Evolutionary conservation across 1,284 basidiomycete species (phyloP).

Genomic region (Heterobasidion annosum): DNA sequence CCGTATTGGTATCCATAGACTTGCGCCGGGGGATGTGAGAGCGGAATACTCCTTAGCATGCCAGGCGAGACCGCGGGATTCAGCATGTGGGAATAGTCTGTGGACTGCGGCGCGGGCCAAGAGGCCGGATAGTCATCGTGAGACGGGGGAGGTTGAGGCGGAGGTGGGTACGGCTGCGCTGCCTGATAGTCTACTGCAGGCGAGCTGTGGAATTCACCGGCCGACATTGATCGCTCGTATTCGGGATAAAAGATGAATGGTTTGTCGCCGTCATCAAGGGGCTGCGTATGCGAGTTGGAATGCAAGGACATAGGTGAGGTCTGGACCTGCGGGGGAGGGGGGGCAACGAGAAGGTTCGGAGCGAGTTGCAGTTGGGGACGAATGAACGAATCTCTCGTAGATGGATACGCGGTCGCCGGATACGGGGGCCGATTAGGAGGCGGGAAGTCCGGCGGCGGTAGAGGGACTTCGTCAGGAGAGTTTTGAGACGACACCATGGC

Average conservation of each 20-base stretch:
- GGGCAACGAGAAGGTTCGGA: not conserved
- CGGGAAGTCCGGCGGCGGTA: not conserved
- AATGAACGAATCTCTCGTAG: not conserved
- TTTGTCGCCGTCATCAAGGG: conserved; percentile 10
- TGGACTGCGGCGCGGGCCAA: conserved; percentile 4
- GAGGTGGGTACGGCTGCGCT: not conserved
- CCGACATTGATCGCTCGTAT: conserved; percentile 6
- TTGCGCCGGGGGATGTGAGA: not conserved
- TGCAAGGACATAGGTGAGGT: not conserved
- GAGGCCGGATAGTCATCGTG: not conserved
- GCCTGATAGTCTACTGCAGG: conserved; percentile 1
- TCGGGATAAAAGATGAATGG: conserved; percentile 15
- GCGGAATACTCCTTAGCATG: conserved; percentile 2
- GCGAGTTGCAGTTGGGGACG: not conserved
- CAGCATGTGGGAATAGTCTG: conserved; percentile 9
- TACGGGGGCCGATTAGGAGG: not conserved
- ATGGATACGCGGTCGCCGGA: not conserved
- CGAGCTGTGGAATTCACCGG: not conserved
- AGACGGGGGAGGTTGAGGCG: not conserved
- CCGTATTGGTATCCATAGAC: not conserved
- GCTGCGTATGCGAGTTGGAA: not conserved
- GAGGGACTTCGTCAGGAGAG: not conserved
- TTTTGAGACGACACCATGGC: not conserved
- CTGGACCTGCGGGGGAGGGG: not conserved
- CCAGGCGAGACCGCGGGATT: conserved; percentile 10